Base-by-base conservation (phyloP, 2,329 filamentous ascomycete genomes). In the Paraconiothyrium brasiliense region DNA sequence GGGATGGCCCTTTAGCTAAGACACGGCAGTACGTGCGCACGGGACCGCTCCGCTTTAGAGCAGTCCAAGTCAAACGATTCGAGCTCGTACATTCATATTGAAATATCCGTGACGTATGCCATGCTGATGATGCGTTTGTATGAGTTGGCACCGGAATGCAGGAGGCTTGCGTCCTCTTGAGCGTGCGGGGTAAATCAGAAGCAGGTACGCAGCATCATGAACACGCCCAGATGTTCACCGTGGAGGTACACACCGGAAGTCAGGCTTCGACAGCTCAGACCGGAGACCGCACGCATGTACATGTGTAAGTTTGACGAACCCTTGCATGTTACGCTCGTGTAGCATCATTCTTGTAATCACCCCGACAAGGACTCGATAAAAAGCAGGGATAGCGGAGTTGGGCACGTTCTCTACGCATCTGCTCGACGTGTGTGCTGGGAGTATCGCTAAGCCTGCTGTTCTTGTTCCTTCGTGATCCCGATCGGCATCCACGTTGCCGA, bases 161-260 rank as follows among this genome's bases (percentile, higher is more conserved):
- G n/a, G 11, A 35, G 16, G 20, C 54, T 10, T 48, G 34, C 32
- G 10, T 47, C n/a, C 22, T 47, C 43, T 20, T 10, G 43, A 39
- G 8, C 27, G 43, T 56, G 54, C 54, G 54, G 54, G 54, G 54
- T 56, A 56, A 47, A 7, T n/a, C 46, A n/a, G 24, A 43, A 11
- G 39, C 16, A 54, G n/a, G 5, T 27, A 47, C 14, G 54, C 30
- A 56, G 30, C 27, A 39, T 20, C 14, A 44, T n/a, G 24, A 30
- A 30, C 22, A 43, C 16, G 37, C 37, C 37, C 22, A 41, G 43
- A 11, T 32, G 37, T 32, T 44, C 14, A 44, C 37, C 34, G 37
- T 20, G 32, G 22, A n/a, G 34, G 10, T 39, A 13, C 22, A 54
- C 24, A 44, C 51, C 51, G 24, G 37, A 43, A 7, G 24, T 43